A percentile compares a stretch with the other conserved stretches of the same genome.
Evolutionary conservation across 257 asterid species (phyloP).

Genomic region (Petunia secreta): DNA sequence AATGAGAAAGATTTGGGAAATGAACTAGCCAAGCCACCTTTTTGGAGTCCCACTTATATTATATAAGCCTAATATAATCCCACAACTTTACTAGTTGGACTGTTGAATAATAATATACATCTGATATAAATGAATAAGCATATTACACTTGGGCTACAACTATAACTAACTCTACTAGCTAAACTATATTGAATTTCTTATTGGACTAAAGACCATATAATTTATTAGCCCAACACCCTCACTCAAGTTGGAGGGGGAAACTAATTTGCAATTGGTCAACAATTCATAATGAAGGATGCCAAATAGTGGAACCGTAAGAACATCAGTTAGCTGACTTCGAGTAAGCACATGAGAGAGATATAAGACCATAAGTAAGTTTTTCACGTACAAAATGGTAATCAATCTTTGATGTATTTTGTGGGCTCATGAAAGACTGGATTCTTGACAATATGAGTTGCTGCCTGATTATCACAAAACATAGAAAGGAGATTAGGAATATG

Average conservation of each 20-base stretch:
- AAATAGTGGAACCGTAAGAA: neutral
- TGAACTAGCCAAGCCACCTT: no score
- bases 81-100: no score
- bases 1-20: no score
- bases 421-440: neutral
- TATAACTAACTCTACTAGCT: no score
- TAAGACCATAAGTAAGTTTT: neutral
- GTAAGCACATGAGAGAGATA: neutral
- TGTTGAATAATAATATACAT: no score
- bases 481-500: neutral
- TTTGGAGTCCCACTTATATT: no score
- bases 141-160: no score
- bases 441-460: neutral
- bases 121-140: no score
- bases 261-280: neutral
- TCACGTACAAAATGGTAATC: neutral
- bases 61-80: no score
- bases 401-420: neutral
- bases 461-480: neutral
- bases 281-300: neutral
- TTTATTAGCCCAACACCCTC: neutral
- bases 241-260: neutral
- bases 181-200: no score
- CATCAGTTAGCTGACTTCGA: neutral
- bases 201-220: no score